Evolutionary conservation across 768 basidiomycete species (phyloP).

Genomic region (Suillus bovinus): DNA sequence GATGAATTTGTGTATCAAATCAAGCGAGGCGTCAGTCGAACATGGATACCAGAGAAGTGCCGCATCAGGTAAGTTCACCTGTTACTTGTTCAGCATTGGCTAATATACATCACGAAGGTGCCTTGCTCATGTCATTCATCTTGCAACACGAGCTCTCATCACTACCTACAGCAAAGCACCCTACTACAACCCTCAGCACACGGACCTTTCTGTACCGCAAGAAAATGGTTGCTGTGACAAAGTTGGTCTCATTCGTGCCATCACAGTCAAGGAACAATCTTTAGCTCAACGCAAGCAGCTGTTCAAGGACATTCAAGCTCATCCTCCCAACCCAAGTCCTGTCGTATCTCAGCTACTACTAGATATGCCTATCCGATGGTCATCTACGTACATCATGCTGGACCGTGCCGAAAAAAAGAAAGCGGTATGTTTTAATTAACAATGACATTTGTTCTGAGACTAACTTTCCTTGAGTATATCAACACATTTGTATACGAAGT

Average conservation of each 20-base stretch:
- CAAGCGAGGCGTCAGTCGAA: not conserved
- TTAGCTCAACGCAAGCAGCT: constrained; percentile 25
- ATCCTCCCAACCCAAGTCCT: not conserved
- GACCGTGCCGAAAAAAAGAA: constrained; percentile 18
- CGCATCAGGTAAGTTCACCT: constrained; percentile 13
- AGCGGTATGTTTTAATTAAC: not conserved
- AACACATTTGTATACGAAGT: no score
- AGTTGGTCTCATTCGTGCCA: constrained; percentile 13
- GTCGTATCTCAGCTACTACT: constrained; percentile 18
- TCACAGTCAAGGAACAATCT: constrained; percentile 9
- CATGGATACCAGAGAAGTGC: not conserved
- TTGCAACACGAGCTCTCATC: constrained; percentile 34
- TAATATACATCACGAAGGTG: constrained; percentile 25
- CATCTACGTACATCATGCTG: constrained; percentile 25
- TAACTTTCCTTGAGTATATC: no score
- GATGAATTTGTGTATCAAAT: constrained; percentile 20
- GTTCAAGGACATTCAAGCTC: constrained; percentile 19
- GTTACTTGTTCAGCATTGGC: no score
- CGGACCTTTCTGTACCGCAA: constrained; percentile 15
- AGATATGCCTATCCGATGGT: constrained; percentile 36
- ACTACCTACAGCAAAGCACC: constrained; percentile 27
- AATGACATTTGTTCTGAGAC: no score
- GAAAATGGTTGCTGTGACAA: constrained; percentile 19
- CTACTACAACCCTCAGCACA: constrained; percentile 24
- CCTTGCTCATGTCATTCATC: constrained; percentile 34